Evolutionary conservation across 805 yeast genomes (phyloP).

Genomic region (Kodamaea leandrae): DNA sequence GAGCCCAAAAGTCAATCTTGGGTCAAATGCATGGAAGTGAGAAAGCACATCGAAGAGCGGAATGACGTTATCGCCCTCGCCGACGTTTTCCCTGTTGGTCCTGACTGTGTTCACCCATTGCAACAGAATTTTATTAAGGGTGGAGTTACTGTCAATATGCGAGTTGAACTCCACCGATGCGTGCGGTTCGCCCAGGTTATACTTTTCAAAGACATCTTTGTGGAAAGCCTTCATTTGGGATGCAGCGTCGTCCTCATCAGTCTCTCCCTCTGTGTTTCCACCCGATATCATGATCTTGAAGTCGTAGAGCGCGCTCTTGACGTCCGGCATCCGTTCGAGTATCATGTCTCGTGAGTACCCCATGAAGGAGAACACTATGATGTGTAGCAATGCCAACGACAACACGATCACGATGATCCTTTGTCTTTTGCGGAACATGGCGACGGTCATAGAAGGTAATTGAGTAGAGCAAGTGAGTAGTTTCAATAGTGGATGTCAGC

Average conservation of each 20-base stretch:
- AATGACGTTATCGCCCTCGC: too few species aligned
- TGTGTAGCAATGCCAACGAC: constrained; percentile 10
- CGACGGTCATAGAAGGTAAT: too few species aligned
- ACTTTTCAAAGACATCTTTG: constrained; percentile 4
- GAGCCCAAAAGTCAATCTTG: constrained; percentile 27
- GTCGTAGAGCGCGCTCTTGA: constrained; percentile 7
- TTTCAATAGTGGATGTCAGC: too few species aligned
- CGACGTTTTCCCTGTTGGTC: constrained; percentile 10
- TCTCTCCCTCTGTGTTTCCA: background rate
- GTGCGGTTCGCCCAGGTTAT: background rate
- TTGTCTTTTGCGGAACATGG: constrained; percentile 11
- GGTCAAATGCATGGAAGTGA: constrained; percentile 20
- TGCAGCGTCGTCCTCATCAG: background rate
- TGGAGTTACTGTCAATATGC: background rate
- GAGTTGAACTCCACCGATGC: background rate
- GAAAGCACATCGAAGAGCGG: background rate
- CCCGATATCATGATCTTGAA: constrained; percentile 7
- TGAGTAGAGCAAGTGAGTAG: too few species aligned
- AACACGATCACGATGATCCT: constrained; percentile 7
- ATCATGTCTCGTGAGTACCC: constrained; percentile 7
- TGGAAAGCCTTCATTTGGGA: constrained; percentile 5
- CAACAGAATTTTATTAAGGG: constrained; percentile 12
- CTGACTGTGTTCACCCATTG: background rate
- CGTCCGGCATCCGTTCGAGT: background rate
- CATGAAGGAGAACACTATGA: constrained; percentile 10